Percentiles rank a stretch among this genome's conserved stretches.
These are phyloP conservation scores for Smallanthus sonchifolius DNA, from an alignment of 129 eudicot species.

Conservation along the genomic window DNA sequence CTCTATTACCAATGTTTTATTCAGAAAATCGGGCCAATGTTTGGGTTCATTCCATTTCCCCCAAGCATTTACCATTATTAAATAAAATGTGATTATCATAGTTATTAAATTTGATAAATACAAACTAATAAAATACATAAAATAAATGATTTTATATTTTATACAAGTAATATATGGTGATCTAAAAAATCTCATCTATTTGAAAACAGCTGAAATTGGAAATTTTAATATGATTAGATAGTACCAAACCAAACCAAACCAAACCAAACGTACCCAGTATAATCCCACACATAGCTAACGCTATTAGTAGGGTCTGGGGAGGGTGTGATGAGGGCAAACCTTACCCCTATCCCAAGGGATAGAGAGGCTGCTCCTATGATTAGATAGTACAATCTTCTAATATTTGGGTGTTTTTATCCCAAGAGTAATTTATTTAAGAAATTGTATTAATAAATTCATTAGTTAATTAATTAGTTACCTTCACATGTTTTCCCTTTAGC, in stretches of 20 bases:
- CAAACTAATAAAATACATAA: not conserved
- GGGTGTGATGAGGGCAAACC: too few species aligned
- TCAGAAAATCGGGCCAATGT: not conserved
- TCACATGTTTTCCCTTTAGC: slow-evolving; percentile 19
- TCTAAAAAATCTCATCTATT: not conserved
- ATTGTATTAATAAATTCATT: not conserved
- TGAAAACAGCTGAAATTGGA: not conserved
- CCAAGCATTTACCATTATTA: not conserved
- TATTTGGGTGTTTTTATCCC: not conserved
- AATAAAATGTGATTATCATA: not conserved
- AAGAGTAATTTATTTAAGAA: not conserved
- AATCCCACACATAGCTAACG: too few species aligned
- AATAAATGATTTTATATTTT: not conserved
- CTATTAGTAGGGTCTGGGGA: too few species aligned
- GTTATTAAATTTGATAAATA: not conserved
- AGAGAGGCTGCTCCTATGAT: too few species aligned
- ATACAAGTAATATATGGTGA: not conserved
- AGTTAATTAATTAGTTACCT: slow-evolving; percentile 23
- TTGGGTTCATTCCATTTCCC: not conserved
- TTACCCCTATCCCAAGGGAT: too few species aligned
- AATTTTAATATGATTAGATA: not conserved
- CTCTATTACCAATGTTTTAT: not conserved
- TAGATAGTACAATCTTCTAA: not conserved
- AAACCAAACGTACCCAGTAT: too few species aligned
- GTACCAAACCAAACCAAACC: too few species aligned